Base-by-base conservation (phyloP, 1,284 basidiomycete genomes). In the Moesziomyces parantarcticus region DNA sequence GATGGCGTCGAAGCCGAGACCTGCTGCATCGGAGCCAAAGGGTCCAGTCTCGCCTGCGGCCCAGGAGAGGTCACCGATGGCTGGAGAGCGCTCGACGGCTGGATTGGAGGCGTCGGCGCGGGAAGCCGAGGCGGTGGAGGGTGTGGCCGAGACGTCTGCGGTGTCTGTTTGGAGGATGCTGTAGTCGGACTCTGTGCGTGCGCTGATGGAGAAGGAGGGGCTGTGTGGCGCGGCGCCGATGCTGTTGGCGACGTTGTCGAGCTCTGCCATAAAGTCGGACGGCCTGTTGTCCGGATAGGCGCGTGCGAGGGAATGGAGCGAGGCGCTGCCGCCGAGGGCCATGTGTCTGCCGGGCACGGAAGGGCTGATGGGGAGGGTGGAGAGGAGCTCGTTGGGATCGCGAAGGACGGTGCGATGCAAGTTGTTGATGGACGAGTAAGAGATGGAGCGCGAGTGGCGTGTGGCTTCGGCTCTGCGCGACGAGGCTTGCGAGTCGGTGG, bases 21-120 rank as follows among this genome's bases (percentile, higher is more conserved):
- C 56, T 34, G 43, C 44, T 7, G 32, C 58, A n/a, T 50, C 70
- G 21, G 53, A 50, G 18, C 57, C 73, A 48, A 80, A 80, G 0
- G 79, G 79, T 0, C 79, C 79, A 0, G 77, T 79, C 56, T 80
- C 79, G 43, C 77, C 77, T 13, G 65, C 69, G n/a, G 77, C 59
- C 79, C 79, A 80, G 10, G 75, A 73, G 6, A 75, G 64, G 50
- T 79, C 77, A 21, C 77, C 79, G 29, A 81, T 78, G 41, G 63
- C 53, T 0, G 79, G 67, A 3, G 76, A 78, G 25, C 49, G 41
- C 16, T 61, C 51, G n/a, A 49, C 50, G 14, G 65, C 39, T n/a
- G 44, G 10, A 14, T 23, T 23, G 1, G 22, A 43, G n/a, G 45
- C 55, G 7, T 48, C 46, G 20, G 41, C 45, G 20, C 46, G 58